Evolutionary conservation across 2,329 filamentous ascomycete genomes (phyloP), one percentile per base, ranked within the genome.

Genomic region (Neurospora sp.): DNA sequence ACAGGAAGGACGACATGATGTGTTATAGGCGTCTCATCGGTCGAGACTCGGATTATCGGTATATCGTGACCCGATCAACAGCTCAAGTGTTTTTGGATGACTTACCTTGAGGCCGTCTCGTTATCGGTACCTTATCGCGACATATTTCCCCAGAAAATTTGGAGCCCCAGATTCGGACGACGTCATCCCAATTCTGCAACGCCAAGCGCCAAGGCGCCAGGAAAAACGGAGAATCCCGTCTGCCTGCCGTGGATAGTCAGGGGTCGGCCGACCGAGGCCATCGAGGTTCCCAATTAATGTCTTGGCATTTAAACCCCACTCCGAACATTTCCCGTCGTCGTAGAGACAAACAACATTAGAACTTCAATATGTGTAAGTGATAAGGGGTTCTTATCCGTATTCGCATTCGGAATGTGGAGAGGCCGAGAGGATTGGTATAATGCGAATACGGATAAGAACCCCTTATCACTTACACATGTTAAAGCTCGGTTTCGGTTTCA

Each of bases 1-100:
- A 78, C 37, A 85, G 69, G 41, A 84, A 79, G 38, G 83, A 83
- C 57, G 82, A 75, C 83, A 75, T 75, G 67, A 37, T 39, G 57
- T 23, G 52, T 33, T 62, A 62, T 33, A 0, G 15, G 8, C 17
- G 52, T 62, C 52, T 62, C 52, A 62, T 36, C 23, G 52, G 28
- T 62, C 52, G 28, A 33, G 52, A 62, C 52, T 62, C 52, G 52
- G 52, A 62, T 17, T 62, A 36, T 62, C 52, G 52, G 52, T 62
- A 62, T 62, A 62, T 62, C 23, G 52, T 62, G 28, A 33, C 23
- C 23, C 52, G 52, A 62, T 62, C 52, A 62, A 62, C 52, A 66
- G 66, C 66, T 5, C 33, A 1, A 33, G 52, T 33, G 12, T 15
- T 4, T 33, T 8, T 12, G 23, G 46, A 36, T 10, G 52, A 62